Conservation (phyloP, 176 grass and related monocot genomes). For the Oryza officinalis region DNA sequence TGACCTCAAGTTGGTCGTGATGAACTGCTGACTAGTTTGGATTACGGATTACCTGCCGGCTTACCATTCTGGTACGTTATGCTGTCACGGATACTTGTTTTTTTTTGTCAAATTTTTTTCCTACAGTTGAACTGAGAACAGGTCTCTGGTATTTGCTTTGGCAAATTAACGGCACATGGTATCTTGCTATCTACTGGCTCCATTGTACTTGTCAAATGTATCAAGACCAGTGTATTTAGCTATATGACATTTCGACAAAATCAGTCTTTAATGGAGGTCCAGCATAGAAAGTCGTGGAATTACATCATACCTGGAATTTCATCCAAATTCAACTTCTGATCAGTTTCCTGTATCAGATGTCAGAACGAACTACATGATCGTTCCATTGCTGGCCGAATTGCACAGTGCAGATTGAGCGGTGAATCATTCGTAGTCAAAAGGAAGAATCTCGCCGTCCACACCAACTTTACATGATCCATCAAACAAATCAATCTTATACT, state of each 20-base stretch:
- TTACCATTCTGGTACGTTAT: neutral
- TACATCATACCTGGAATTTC: neutral
- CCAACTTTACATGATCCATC: neutral
- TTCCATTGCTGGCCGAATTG: neutral
- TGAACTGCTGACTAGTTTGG: neutral
- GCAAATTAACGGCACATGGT: neutral
- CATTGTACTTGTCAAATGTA: constrained; percentile 26
- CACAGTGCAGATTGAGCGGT: neutral
- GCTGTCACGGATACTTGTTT: neutral
- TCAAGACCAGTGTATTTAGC: neutral
- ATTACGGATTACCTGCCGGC: constrained; percentile 21
- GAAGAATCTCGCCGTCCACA: neutral
- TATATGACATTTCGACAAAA: constrained; percentile 13
- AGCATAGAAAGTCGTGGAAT: neutral
- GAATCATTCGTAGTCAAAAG: constrained; percentile 8
- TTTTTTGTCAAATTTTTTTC: neutral
- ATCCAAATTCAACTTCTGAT: neutral
- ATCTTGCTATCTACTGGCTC: constrained; percentile 8
- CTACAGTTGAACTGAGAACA: constrained; percentile 14
- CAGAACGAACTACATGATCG: neutral
- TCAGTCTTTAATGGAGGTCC: neutral
- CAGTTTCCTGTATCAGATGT: neutral
- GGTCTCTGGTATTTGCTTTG: constrained; percentile 30
- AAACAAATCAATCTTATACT: neutral
- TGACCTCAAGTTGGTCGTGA: neutral